Base-by-base conservation (phyloP, 1,139 yeast species). In the Lodderomyces orthopsilosis region DNA sequence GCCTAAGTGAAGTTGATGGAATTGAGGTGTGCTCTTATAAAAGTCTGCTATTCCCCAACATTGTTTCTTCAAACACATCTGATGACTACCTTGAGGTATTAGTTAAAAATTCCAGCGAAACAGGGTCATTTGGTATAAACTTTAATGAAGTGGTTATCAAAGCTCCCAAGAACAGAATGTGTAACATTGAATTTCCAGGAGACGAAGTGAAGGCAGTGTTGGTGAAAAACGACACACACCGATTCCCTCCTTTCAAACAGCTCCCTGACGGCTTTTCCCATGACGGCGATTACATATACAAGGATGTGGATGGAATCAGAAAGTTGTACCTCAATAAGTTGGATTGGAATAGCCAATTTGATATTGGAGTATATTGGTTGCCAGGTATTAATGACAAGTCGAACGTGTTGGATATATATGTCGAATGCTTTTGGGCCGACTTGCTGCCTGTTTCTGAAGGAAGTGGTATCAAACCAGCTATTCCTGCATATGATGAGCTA, bases 401-500 rank as follows among this genome's bases (percentile, higher is more conserved):
- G 35, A 62, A 61, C 44, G 59, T 61, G 28, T 61, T 88, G 45
- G 84, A 83, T 2, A 69, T 87, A 1, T 62, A 66, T 8, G 71
- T 87, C 4, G 68, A 75, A 22, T 88, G 96, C 57, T 77, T 66
- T 54, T 87, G 94, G 94, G 83, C 85, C 9, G 94, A 87, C 51
- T 75, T 77, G 55, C 37, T 41, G 15, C 48, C 49, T 8, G 41
- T 49, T 12, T 38, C 51, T 12, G 53, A 52, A 1, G 81, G 77
- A 35, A 66, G 68, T 4, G 66, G 65, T 32, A 61, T 70, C 4
- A 44, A 47, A 3, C 55, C 56, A 15, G 74, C 73, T 46, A 63
- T 87, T 3, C 91, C 94, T 1, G 90, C 93, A 1, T 80, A 72
- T 50, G 80, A 77, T 45, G 95, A 88, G 56, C 58, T 85, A 36